Evolutionary conservation across 257 asterid species (phyloP).

Genomic region (Jaltomata sinuosa): DNA sequence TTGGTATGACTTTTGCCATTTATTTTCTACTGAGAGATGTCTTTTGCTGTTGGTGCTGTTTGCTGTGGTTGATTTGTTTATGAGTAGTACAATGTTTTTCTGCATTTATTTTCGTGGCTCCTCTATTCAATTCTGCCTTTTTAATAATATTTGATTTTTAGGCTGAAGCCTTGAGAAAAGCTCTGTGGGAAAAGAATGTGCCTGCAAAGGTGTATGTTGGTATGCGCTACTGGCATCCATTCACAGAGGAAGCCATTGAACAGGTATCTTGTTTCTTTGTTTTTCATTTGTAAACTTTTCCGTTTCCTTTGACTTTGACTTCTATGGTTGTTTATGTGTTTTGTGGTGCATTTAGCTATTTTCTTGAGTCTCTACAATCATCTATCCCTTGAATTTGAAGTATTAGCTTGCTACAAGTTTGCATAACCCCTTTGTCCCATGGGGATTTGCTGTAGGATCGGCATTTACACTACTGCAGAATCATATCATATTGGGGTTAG

Average conservation of each 20-base stretch:
- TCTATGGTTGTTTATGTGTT: neutral
- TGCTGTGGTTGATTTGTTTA: neutral
- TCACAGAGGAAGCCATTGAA: constrained; percentile 97
- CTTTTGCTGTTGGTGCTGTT: neutral
- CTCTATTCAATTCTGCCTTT: neutral
- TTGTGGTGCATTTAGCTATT: neutral
- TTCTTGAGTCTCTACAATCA: neutral
- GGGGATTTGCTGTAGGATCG: neutral
- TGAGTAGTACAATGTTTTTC: neutral
- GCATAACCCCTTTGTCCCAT: neutral
- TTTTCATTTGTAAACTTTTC: neutral
- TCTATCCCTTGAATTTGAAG: neutral
- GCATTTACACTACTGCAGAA: neutral
- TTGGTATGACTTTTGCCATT: neutral
- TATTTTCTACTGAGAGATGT: neutral
- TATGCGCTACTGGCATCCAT: constrained; percentile 99
- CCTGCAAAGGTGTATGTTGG: constrained; percentile 97
- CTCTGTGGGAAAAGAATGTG: constrained; percentile 59
- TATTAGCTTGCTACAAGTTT: neutral
- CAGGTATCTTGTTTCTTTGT: constrained; percentile 34
- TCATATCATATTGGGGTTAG: neutral
- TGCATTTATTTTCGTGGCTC: neutral
- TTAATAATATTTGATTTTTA: constrained; percentile 20
- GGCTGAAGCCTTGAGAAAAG: constrained; percentile 91
- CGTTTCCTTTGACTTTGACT: neutral